Evolutionary conservation across 805 yeast genomes (phyloP), one percentile per base, ranked within the genome.

Genomic region (Lipomyces yamanashiensis): DNA sequence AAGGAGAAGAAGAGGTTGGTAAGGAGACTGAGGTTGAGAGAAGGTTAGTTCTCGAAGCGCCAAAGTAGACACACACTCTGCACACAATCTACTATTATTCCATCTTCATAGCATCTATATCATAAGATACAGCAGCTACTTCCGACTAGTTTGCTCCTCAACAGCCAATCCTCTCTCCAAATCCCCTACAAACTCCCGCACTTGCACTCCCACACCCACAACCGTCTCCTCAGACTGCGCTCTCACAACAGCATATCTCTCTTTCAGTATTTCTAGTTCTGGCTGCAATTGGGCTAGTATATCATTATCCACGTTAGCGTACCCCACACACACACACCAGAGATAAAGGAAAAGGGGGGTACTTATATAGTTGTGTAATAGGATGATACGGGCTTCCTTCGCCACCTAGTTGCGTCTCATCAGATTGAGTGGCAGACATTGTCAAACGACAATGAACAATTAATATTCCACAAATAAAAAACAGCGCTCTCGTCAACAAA

Each of bases 1-100:
- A 93, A 69, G 99, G 98, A 9, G 99, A 95, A 74, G 99, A 95
- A 74, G 99, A 95, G 71, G 96, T 86, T 0, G 92, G 90, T 52
- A 95, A 93, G 74, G 97, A 93, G 74, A 95, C 98, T 0, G 96
- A 92, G 71, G 98, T 95, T 4, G 90, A 86, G 59, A 81, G 98
- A 70, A 79, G 92, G 59, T 80, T 89, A 61, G 99, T 95, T 2
- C 79, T 95, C 9, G 86, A 80, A 68, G 93, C 93, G 58, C 62
- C 67, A 33, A 62, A 59, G 52, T 64, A 43, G 19, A 13, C 17
- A 8, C 21, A 28, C 28, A 28, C 17, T 39, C n/a, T 39, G 7
- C n/a, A n/a, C 43, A 39, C 13, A 39, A 39, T 39, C 7, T 39
- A 39, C n/a, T 39, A 28, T 28, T 28, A 28, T 2, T 28, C 28